Base-by-base conservation (phyloP, 2,329 filamentous ascomycete species). In the Botrytis cinerea region DNA sequence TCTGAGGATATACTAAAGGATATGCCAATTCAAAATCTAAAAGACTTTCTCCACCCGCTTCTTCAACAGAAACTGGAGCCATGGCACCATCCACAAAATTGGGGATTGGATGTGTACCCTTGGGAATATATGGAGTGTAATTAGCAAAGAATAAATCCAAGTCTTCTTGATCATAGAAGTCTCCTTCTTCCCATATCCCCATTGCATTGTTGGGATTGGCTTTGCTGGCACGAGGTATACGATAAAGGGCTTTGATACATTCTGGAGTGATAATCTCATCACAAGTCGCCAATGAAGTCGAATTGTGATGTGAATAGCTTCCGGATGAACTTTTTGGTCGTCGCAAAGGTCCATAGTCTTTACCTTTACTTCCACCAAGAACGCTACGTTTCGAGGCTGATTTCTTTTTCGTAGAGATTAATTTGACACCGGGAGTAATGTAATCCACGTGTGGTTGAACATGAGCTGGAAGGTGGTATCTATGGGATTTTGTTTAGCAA, bases 161-260 rank as follows among this genome's bases (percentile, higher is more conserved):
- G 48, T 73, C 72, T 64, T 64, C 46, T 71, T 73, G 72, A n/a
- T 70, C 72, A 35, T 73, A 73, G 48, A 71, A 54, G 48, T 88
- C 85, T 38, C 83, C 85, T 76, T 86, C 86, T 77, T 89, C 87
- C 67, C 87, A 86, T 35, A 89, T 84, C 38, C 86, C 87, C 54
- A 87, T 83, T 71, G 83, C 83, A 78, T 88, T 89, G 77, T 83
- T 83, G 10, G 73, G 70, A 46, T 74, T 64, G 16, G 75, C 75
- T 48, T 81, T 80, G 5, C 80, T 79, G 10, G 83, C 83, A 16
- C 82, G 76, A 22, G 86, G 83, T 70, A 86, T 84, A 1, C 81
- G 76, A 76, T 89, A 89, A n/a, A 89, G 80, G 16, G 85, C 86
- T 71, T 83, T 84, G 73, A 88, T 82, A 76, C 89, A 91, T 62